Base-by-base conservation (phyloP, 805 yeast genomes). In the Ogataea paraovalis region DNA sequence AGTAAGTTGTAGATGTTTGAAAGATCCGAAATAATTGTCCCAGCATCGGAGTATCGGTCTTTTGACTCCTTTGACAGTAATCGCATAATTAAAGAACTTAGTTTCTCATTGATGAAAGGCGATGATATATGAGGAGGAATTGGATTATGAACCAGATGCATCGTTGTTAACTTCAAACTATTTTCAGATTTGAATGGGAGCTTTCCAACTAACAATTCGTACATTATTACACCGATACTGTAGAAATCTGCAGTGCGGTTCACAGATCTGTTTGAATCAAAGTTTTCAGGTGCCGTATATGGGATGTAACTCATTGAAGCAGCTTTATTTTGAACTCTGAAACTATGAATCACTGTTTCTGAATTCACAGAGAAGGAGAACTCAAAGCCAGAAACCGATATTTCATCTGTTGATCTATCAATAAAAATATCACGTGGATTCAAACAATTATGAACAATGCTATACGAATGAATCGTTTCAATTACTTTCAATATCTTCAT, bases 241-340 rank as follows among this genome's bases (percentile, higher is more conserved):
- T 76, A 78, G 41, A 75, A 65, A 55, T 78, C 82, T 0, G 81
- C 67, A 41, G 78, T 62, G 53, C 61, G 70, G 50, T 77, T 80
- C 19, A 73, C 75, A 13, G 67, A 57, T 27, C 62, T 62, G 14
- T 56, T 56, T 23, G 68, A 70, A 1, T 76, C 73, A 21, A 75
- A 68, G 5, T 71, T 66, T 56, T 78, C 82, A 1, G 82, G 82
- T 1, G 80, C 72, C 51, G 75, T 69, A 52, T 71, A 78, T 0
- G 78, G 77, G 19, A 76, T 56, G 48, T 70, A 64, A 25, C 68
- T 70, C 2, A 67, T 65, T 14, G 74, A 60, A 27, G 63, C 65
- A 44, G 62, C 56, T 48, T 70, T 60, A 49, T 74, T 72, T n/a
- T 67, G 58, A 28, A 70, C 65, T 23, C 80, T 56, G 50, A 67